Evolutionary conservation across 257 asterid genomes (phyloP).

Genomic region (Leptodermis oblonga): DNA sequence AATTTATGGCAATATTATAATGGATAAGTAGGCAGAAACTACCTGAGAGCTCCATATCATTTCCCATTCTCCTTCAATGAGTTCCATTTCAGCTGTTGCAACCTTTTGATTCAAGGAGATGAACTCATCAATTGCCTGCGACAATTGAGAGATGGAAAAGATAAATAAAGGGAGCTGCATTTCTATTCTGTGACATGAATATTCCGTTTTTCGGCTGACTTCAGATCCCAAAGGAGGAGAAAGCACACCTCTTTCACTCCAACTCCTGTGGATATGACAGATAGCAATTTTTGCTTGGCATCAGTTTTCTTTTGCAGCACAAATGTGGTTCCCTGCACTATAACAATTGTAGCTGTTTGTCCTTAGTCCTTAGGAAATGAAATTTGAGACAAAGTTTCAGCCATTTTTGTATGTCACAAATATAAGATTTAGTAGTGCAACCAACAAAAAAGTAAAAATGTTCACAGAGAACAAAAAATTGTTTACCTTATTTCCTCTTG

Average conservation of each 20-base stretch:
- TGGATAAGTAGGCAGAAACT: slow-evolving; percentile 1
- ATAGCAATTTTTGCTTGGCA: slow-evolving; percentile 65
- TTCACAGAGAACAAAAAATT: neutral
- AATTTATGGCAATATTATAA: neutral
- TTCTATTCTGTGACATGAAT: neutral
- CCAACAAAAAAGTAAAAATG: slow-evolving; percentile 2
- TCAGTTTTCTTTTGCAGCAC: slow-evolving; percentile 91
- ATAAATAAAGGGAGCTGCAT: slow-evolving; percentile 9
- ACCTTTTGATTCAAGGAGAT: slow-evolving; percentile 33
- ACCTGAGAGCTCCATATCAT: slow-evolving; percentile 98
- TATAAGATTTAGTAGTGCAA: neutral
- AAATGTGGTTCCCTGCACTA: slow-evolving; percentile 98
- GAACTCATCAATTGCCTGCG: slow-evolving; percentile 69
- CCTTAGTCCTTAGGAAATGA: slow-evolving; percentile 35
- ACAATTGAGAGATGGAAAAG: slow-evolving; percentile 4
- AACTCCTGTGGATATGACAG: slow-evolving; percentile 52
- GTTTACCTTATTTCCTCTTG: slow-evolving; percentile 90
- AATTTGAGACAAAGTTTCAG: neutral
- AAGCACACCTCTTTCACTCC: slow-evolving; percentile 54
- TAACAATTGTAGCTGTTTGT: slow-evolving; percentile 38
- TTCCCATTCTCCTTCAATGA: slow-evolving; percentile 84
- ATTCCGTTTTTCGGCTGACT: neutral
- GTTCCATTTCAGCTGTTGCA: slow-evolving; percentile 46
- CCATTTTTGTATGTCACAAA: neutral
- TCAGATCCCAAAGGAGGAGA: neutral